Evolutionary conservation across 2,329 filamentous ascomycete genomes (phyloP), one percentile per base, ranked within the genome.

Genomic region (Penicillium janthinellum): DNA sequence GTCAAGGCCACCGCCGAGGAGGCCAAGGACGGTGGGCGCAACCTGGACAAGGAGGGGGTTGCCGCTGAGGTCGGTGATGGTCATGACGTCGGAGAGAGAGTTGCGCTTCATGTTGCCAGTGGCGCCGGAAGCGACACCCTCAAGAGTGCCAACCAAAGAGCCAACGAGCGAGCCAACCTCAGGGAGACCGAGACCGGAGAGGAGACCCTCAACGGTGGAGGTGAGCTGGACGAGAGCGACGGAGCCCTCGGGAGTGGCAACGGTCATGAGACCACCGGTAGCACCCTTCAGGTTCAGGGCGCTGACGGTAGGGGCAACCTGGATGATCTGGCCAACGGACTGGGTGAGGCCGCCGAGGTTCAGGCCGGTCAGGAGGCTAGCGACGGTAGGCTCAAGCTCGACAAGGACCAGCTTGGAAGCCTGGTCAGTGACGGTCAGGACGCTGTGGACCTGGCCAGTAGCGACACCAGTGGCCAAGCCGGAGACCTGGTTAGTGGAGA

Each of bases 231-330:
- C 60, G 7, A 65, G 57, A 50, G 49, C 57, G 25, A 47, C 57
- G 37, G 64, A 53, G 31, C 63, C 66, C 31, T 64, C 60, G n/a
- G 63, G 60, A 14, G 68, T 67, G 20, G 67, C 54, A 12, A 72
- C 63, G 47, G 70, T 72, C 41, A 73, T 59, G 38, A 66, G 58
- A 28, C 64, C 63, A 20, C 64, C 60, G 17, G 59, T 67, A 47
- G 62, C 55, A 47, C 65, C 63, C 15, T 60, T 35, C 50, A 68
- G 39, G 48, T 59, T 48, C 8, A 72, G 65, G 37, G 66, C 64
- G 22, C 60, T 60, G 3, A 68, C 48, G 10, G 59, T 58, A 4
- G 58, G 53, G 14, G 64, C 67, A 12, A 63, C 59, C 52, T 64
- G 35, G 45, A 67, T 37, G 41, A 70, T 62, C 12, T 59, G 17